phyloP scores from a whole-genome alignment of 2,329 filamentous ascomycete genomes.

The Colletotrichum somersetense region DNA sequence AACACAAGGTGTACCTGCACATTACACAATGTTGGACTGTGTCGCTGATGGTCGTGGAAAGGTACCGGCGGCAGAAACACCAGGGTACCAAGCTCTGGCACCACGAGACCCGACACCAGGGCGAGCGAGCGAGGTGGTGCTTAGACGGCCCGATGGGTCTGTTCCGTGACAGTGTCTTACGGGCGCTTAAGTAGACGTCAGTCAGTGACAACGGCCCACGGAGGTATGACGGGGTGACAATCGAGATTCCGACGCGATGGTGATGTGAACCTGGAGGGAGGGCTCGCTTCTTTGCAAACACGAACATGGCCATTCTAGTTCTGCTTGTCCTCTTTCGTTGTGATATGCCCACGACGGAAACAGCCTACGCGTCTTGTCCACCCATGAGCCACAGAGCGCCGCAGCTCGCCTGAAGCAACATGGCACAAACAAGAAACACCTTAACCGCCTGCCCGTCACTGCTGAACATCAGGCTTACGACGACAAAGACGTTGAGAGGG shows the following conservation, averaged over 20 bases:
- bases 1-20: slow-evolving; percentile 8
- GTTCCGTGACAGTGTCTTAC: slow-evolving; percentile 27
- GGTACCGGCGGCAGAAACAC: neutral
- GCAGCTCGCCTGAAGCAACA: slow-evolving; percentile 48
- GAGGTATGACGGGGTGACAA: neutral
- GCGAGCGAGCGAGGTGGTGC: slow-evolving; percentile 29
- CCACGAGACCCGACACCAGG: slow-evolving; percentile 32
- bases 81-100: slow-evolving; percentile 4
- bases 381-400: slow-evolving; percentile 46
- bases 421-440: slow-evolving; percentile 51
- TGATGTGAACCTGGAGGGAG: neutral
- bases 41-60: neutral
- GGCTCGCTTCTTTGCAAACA: neutral
- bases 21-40: slow-evolving; percentile 31
- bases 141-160: slow-evolving; percentile 32
- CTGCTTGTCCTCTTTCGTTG: neutral
- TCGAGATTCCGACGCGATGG: neutral
- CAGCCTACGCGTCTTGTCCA: slow-evolving; percentile 23
- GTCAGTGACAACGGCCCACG: slow-evolving; percentile 13
- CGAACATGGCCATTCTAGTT: neutral
- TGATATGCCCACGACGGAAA: neutral
- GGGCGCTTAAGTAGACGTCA: slow-evolving; percentile 41
- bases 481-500: slow-evolving; percentile 70
- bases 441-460: slow-evolving; percentile 46
- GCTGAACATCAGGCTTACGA: slow-evolving; percentile 59